Percentiles rank a stretch among this genome's conserved stretches.
These are phyloP conservation scores for Strobilomyces dryophilus DNA, from an alignment of 768 basidiomycete species.

Conservation along the genomic window DNA sequence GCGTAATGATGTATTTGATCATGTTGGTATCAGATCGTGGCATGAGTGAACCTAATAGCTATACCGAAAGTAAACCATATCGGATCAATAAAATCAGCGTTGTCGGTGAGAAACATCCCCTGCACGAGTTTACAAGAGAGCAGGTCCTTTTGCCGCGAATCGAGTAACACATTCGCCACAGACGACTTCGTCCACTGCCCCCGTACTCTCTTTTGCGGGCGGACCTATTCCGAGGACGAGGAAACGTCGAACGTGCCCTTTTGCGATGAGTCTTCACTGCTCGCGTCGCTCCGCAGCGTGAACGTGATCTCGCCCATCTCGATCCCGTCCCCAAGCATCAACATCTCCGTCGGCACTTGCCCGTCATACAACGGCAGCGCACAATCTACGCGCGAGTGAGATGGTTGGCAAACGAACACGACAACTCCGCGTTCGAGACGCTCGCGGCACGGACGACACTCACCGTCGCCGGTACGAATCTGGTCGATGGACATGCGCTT, in stretches of 20 bases:
- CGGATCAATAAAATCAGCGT: not conserved
- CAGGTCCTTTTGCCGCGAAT: not conserved
- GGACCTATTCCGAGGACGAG: not conserved
- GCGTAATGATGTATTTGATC: conserved; percentile 3
- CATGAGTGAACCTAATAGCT: not conserved
- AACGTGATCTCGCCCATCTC: conserved; percentile 24
- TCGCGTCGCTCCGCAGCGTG: conserved; percentile 3
- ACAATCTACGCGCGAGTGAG: conserved; percentile 11
- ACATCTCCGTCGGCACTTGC: conserved; percentile 2
- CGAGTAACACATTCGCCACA: not conserved
- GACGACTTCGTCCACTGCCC: not conserved
- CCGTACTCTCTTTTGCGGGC: not conserved
- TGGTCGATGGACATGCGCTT: conserved; percentile 17
- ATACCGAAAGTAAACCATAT: not conserved
- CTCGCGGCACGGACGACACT: not conserved
- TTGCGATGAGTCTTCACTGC: not conserved
- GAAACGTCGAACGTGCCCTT: not conserved
- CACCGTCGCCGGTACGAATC: conserved; percentile 20
- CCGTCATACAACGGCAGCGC: conserved; percentile 21
- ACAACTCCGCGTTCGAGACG: not conserved
- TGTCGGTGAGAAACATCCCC: not conserved
- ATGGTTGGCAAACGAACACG: not conserved
- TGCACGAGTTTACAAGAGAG: not conserved
- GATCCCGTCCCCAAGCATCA: conserved; percentile 12
- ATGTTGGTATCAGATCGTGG: not conserved